Evolutionary conservation across 352 stramenopile genomes (phyloP).

Genomic region (Globisporangium nunn): DNA sequence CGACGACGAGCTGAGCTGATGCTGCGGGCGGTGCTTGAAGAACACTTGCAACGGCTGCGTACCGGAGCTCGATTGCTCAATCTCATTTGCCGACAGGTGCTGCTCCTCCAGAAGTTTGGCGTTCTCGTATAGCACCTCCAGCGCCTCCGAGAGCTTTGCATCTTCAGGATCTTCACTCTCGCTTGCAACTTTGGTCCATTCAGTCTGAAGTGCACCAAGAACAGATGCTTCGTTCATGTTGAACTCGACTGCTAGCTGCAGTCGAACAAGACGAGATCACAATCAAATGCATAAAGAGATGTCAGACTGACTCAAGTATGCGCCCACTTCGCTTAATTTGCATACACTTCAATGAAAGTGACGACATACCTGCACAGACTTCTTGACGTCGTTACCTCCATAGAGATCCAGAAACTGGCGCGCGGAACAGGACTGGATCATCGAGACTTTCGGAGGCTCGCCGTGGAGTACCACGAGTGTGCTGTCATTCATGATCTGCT

Average conservation of each 20-base stretch:
- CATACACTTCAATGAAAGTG: background rate
- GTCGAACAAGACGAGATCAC: too few species aligned
- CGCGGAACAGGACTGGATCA: slow-evolving; percentile 64
- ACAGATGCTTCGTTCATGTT: slow-evolving; percentile 56
- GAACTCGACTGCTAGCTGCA: slow-evolving; percentile 68
- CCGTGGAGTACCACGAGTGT: slow-evolving; percentile 67
- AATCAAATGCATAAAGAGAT: background rate
- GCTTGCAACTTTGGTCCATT: slow-evolving; percentile 33
- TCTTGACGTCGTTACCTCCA: slow-evolving; percentile 42
- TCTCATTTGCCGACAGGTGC: slow-evolving; percentile 27
- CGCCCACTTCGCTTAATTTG: too few species aligned
- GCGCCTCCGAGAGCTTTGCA: slow-evolving; percentile 27
- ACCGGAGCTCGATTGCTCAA: slow-evolving; percentile 18
- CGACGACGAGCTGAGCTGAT: slow-evolving; percentile 5
- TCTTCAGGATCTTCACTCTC: slow-evolving; percentile 15
- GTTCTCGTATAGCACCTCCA: slow-evolving; percentile 42
- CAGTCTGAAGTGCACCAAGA: slow-evolving; percentile 37
- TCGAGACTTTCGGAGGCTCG: slow-evolving; percentile 64
- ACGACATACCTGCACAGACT: slow-evolving; percentile 50
- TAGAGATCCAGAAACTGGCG: slow-evolving; percentile 74
- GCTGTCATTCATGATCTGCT: slow-evolving; percentile 61
- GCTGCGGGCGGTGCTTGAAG: slow-evolving; percentile 76
- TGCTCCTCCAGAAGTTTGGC: slow-evolving; percentile 47
- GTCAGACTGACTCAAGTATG: background rate
- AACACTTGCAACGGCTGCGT: slow-evolving; percentile 67